phyloP scores from a whole-genome alignment of 768 basidiomycete species.

The Leccinum truebloodii region DNA sequence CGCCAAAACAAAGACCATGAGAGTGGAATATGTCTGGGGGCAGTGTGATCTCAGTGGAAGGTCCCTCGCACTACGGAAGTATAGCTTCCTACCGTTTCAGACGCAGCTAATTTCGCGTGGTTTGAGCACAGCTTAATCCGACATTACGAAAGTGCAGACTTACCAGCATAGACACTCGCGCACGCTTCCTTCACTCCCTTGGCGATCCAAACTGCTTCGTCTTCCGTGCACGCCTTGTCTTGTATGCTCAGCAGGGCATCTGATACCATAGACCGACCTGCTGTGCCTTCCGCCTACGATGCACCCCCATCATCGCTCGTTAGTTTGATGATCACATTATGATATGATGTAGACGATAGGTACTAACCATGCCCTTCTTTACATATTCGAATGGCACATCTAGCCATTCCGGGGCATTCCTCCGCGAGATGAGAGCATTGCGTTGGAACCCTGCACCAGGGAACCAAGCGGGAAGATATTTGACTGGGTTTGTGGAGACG shows the following conservation, averaged over 20 bases:
- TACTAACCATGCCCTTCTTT: slow-evolving; percentile 22
- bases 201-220: slow-evolving; percentile 15
- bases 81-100: slow-evolving; percentile 23
- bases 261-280: slow-evolving; percentile 27
- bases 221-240: slow-evolving; percentile 1
- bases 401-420: slow-evolving; percentile 10
- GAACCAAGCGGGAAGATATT: slow-evolving; percentile 23
- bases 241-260: slow-evolving; percentile 19
- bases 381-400: slow-evolving; percentile 27
- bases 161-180: slow-evolving; percentile 22
- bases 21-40: slow-evolving; percentile 22
- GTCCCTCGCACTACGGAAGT: neutral
- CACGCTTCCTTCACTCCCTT: slow-evolving; percentile 26
- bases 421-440: slow-evolving; percentile 12
- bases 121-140: slow-evolving; percentile 10
- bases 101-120: slow-evolving; percentile 18
- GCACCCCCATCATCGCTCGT: neutral
- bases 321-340: neutral
- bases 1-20: slow-evolving; percentile 23
- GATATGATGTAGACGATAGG: neutral
- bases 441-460: slow-evolving; percentile 25
- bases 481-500: slow-evolving; percentile 9
- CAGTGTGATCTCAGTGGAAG: slow-evolving; percentile 12
- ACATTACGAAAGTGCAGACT: neutral
- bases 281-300: slow-evolving; percentile 22